Base-by-base conservation (phyloP, 176 grass and related monocot genomes). In the Thalia dealbata region DNA sequence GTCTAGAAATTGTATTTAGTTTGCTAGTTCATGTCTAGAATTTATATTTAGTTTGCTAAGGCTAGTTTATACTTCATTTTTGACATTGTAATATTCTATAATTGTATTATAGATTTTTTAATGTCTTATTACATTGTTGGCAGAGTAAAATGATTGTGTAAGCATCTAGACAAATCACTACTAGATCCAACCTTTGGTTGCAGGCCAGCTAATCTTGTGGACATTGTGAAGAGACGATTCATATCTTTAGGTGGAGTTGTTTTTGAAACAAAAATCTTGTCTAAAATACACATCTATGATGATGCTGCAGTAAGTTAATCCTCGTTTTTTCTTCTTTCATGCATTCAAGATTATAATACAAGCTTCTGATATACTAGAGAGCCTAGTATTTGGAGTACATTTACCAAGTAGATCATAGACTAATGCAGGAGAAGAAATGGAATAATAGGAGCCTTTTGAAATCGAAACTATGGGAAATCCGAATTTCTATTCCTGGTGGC, bases 161-260 rank as follows among this genome's bases (percentile, higher is more conserved):
- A 3, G n/a, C 21, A 61, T 61, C 56, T 30, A 30, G 12, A 7
- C 32, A 32, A 14, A 32, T 44, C 38, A 68, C 19, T 29, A 29
- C 15, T 14, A 79, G 24, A 75, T 52, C 41, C 70, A 61, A 69
- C 61, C 23, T 64, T 58, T 63, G 7, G 68, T n/a, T 85, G 56
- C 64, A 96, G 92, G 84, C 93, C 93, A 74, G 87, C 73, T 62
- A 90, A 84, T 73, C 84, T 97, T 78, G 75, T 97, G 50, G 93
- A 92, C 24, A 85, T 80, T 61, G 86, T 97, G 72, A 97, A 97
- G 85, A 82, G 82, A 26, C 84, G 82, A 25, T 97, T 97, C 65
- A 51, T 90, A 82, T 86, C 81, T 15, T 97, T 82, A 75, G 89
- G 89, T 73, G 93, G 93, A 73, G 16, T 26, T n/a, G 68, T 92